phyloP scores from a whole-genome alignment of 768 basidiomycete genomes.

The Boletales sp. region DNA sequence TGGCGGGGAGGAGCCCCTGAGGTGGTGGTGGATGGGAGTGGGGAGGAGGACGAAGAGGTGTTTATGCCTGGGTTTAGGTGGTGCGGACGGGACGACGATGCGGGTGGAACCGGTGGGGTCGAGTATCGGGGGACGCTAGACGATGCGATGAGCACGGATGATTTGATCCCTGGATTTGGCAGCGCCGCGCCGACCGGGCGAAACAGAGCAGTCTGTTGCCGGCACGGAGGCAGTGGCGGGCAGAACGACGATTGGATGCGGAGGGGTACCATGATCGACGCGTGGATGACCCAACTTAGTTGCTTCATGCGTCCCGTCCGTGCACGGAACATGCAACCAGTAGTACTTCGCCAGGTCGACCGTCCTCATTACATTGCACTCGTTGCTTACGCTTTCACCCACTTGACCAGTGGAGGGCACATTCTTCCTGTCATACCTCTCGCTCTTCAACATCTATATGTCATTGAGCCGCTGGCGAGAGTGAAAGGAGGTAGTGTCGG shows the following conservation, averaged over 20 bases:
- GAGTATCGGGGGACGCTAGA: constrained; percentile 22
- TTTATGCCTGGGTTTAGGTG: constrained; percentile 74
- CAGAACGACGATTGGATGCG: constrained; percentile 36
- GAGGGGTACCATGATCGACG: constrained; percentile 10
- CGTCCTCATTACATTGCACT: too few species aligned
- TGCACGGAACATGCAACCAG: too few species aligned
- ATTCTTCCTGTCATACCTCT: too few species aligned
- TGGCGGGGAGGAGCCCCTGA: constrained; percentile 86
- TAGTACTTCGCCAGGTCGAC: too few species aligned
- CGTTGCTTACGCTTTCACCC: too few species aligned
- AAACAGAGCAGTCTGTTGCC: constrained; percentile 23
- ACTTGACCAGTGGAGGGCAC: too few species aligned
- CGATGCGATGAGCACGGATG: constrained; percentile 40
- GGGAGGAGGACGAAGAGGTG: constrained; percentile 63
- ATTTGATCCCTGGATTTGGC: constrained; percentile 65
- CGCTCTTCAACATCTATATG: too few species aligned
- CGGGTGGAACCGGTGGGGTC: constrained; percentile 10
- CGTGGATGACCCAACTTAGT: too few species aligned
- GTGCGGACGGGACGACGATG: constrained; percentile 49
- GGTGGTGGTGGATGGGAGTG: constrained; percentile 48
- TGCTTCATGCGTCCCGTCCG: too few species aligned
- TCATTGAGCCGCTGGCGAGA: too few species aligned
- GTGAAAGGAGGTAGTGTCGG: too few species aligned
- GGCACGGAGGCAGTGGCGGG: constrained; percentile 2
- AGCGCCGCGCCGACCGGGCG: constrained; percentile 12